Evolutionary conservation across 768 basidiomycete species (phyloP).

Genomic region (Xanthoconium purpureum): DNA sequence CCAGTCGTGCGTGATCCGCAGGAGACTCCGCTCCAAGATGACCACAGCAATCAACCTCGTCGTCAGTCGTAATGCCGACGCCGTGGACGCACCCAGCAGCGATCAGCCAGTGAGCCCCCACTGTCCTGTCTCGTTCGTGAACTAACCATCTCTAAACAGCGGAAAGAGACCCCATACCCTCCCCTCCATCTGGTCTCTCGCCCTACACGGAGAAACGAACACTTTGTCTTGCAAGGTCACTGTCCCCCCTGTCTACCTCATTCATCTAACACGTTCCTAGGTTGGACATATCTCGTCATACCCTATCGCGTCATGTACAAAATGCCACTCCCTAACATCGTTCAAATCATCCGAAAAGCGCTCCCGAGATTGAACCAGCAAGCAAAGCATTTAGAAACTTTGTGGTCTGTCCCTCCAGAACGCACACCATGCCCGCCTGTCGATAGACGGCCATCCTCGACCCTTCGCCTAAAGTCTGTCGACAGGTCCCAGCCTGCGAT

Average conservation of each 20-base stretch:
- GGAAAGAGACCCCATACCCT: neutral
- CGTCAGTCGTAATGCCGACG: constrained; percentile 14
- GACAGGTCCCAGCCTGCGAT: neutral
- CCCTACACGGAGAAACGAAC: neutral
- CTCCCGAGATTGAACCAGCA: constrained; percentile 12
- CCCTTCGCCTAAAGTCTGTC: neutral
- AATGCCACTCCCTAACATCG: constrained; percentile 22
- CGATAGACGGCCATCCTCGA: neutral
- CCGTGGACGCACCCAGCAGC: neutral
- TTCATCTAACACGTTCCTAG: constrained; percentile 9
- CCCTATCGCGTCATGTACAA: constrained; percentile 26
- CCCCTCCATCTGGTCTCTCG: constrained; percentile 1
- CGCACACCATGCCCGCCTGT: neutral
- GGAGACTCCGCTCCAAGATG: constrained; percentile 22
- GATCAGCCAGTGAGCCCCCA: neutral
- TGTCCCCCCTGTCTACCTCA: neutral
- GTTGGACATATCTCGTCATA: constrained; percentile 29
- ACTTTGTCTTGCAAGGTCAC: constrained; percentile 19
- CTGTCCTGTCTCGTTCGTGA: neutral
- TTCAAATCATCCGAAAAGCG: constrained; percentile 23
- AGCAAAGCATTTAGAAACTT: constrained; percentile 6
- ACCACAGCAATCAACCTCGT: constrained; percentile 19
- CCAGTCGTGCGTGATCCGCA: constrained; percentile 23
- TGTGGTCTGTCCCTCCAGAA: constrained; percentile 10
- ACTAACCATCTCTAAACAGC: neutral